Evolutionary conservation across 2,329 filamentous ascomycete species (phyloP), one percentile per base, ranked within the genome.

Genomic region (Pestalotiopsis sp.): DNA sequence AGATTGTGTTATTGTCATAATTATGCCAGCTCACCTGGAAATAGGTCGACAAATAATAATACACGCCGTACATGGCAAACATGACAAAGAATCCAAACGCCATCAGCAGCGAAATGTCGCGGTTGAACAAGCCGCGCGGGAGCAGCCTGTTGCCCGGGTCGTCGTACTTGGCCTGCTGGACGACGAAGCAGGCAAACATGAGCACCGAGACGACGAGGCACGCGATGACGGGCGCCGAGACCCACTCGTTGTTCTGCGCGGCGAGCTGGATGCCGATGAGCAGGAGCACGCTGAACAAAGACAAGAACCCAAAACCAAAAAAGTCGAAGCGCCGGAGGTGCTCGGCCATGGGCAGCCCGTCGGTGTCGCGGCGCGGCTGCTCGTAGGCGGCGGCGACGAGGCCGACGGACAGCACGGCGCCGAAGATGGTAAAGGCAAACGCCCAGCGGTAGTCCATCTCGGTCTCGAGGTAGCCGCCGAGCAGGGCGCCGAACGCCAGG

Each of bases 31-130:
- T 56, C 11, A 69, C 65, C 49, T 69, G 68, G 14, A 67, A 69
- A 31, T 69, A 69, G 23, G 68, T 69, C 25, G 68, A 67, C 3
- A 69, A 23, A 45, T 69, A 69, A 56, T 69, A 69, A 12, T 67
- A 69, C 4, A 69, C 68, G 23, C 68, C 59, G 12, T 67, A 69
- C 68, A 69, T 69, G 31, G 68, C 68, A 61, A 69, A 69, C 68
- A 67, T 69, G 2, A 63, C 56, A 31, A 67, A 69, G 38, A 69
- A 69, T 1, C 68, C 68, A 41, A 69, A 69, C 11, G 64, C 68
- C 13, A 69, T 59, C 5, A 69, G 65, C 7, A 69, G 31, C 17
- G 68, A 67, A 11, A 69, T 52, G 14, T 69, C 68, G 31, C 68
- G 57, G 20, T 41, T 63, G 36, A 69, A 64, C 17, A 67, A 20